These are phyloP conservation scores for Aspergillus saccharolyticus DNA, from an alignment of 495 filamentous ascomycete genomes.

Conservation along the genomic window DNA sequence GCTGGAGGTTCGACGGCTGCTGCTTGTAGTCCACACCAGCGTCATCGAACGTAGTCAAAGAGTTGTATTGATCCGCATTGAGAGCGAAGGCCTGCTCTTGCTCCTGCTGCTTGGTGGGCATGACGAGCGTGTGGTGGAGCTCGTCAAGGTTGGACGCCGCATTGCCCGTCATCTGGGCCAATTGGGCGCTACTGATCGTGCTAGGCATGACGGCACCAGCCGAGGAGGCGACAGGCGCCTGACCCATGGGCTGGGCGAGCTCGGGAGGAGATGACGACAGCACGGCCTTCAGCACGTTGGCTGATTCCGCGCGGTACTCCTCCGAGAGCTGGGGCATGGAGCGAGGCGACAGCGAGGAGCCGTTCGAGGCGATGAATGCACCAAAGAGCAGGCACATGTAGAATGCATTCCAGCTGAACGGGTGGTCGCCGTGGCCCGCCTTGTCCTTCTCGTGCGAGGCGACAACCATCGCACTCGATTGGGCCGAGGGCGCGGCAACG, in stretches of 20 bases:
- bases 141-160: slow-evolving; percentile 65
- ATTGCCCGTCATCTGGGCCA: slow-evolving; percentile 48
- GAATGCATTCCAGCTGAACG: slow-evolving; percentile 55
- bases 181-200: slow-evolving; percentile 40
- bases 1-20: slow-evolving; percentile 63
- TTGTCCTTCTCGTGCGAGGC: slow-evolving; percentile 51
- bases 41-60: slow-evolving; percentile 58
- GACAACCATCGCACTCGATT: slow-evolving; percentile 19
- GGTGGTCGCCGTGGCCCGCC: slow-evolving; percentile 54
- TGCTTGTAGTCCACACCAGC: slow-evolving; percentile 39
- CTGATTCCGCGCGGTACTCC: slow-evolving; percentile 87
- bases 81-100: slow-evolving; percentile 85
- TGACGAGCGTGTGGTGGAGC: slow-evolving; percentile 65
- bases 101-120: slow-evolving; percentile 79
- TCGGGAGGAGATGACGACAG: slow-evolving; percentile 58
- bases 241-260: slow-evolving; percentile 22
- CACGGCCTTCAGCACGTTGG: slow-evolving; percentile 82
- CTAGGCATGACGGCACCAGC: slow-evolving; percentile 38
- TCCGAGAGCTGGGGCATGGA: slow-evolving; percentile 82
- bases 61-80: slow-evolving; percentile 83
- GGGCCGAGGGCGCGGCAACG: slow-evolving; percentile 16
- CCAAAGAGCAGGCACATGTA: slow-evolving; percentile 89
- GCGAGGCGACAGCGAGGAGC: slow-evolving; percentile 50
- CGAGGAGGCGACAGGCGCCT: slow-evolving; percentile 41
- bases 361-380: slow-evolving; percentile 91